These are phyloP conservation scores for Candida tammaniensis DNA, from an alignment of 805 yeast species.

Conservation along the genomic window DNA sequence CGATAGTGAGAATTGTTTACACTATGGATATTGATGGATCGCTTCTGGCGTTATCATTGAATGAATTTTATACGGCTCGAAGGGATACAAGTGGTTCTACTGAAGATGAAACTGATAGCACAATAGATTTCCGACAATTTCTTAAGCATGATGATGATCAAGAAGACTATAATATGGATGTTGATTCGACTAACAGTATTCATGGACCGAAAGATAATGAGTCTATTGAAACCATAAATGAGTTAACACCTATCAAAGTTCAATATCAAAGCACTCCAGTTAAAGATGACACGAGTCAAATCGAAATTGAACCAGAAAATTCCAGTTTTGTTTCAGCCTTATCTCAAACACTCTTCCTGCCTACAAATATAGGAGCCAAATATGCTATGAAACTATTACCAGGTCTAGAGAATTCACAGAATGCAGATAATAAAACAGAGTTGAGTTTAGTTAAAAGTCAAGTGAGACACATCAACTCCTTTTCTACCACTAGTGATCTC, in stretches of 20 bases:
- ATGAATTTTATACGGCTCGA: conserved; percentile 5
- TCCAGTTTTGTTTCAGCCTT: conserved; percentile 18
- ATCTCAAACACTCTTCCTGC: conserved; percentile 20
- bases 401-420: conserved; percentile 12
- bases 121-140: background rate
- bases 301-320: conserved; percentile 12
- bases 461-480: conserved; percentile 16
- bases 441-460: conserved; percentile 7
- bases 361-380: conserved; percentile 41
- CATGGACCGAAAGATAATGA: too few relatives aligned
- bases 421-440: background rate
- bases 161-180: conserved; percentile 10
- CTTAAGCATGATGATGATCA: background rate
- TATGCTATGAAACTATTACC: conserved; percentile 33
- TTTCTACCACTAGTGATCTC: conserved; percentile 13
- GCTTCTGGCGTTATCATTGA: conserved; percentile 11
- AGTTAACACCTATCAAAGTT: conserved; percentile 3
- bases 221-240: conserved; percentile 6
- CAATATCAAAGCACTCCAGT: conserved; percentile 6
- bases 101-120: too few relatives aligned
- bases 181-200: conserved; percentile 4
- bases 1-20: conserved; percentile 2
- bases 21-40: conserved; percentile 12
- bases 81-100: too few relatives aligned
- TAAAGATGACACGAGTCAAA: too few relatives aligned